These are phyloP conservation scores for Neoboletus brunneissimus DNA, from an alignment of 768 basidiomycete species.

Conservation along the genomic window DNA sequence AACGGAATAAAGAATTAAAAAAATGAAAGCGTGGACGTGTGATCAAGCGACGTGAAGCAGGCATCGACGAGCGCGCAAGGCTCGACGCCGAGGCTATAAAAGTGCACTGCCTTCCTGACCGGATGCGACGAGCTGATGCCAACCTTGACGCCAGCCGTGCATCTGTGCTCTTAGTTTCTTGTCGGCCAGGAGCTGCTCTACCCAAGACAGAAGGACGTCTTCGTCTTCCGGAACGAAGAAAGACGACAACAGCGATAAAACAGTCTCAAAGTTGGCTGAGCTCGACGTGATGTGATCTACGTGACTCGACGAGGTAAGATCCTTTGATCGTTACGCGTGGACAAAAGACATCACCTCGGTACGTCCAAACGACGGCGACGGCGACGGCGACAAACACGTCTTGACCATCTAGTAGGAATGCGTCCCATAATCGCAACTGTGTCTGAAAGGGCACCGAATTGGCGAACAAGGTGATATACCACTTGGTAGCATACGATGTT, in stretches of 20 bases:
- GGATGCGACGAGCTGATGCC: slow-evolving; percentile 64
- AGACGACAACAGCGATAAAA: slow-evolving; percentile 86
- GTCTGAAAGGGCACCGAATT: slow-evolving; percentile 95
- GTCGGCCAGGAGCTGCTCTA: slow-evolving; percentile 55
- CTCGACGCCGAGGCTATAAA: slow-evolving; percentile 37
- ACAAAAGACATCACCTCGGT: slow-evolving; percentile 58
- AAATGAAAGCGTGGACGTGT: background rate
- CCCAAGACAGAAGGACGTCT: slow-evolving; percentile 77
- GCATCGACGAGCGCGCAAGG: background rate
- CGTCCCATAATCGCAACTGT: slow-evolving; percentile 94
- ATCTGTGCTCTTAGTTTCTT: slow-evolving; percentile 72
- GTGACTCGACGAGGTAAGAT: slow-evolving; percentile 2
- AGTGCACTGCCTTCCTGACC: slow-evolving; percentile 63
- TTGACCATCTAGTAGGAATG: slow-evolving; percentile 83
- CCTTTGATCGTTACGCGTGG: background rate
- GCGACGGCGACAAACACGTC: slow-evolving; percentile 86
- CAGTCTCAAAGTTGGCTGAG: slow-evolving; percentile 85
- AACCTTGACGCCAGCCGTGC: slow-evolving; percentile 73
- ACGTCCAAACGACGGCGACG: slow-evolving; percentile 87
- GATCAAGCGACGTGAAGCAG: slow-evolving; percentile 6
- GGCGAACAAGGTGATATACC: slow-evolving; percentile 98
- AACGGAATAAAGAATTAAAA: slow-evolving; percentile 21
- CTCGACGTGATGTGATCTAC: slow-evolving; percentile 80
- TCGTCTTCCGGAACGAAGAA: slow-evolving; percentile 95
- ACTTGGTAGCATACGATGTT: slow-evolving; percentile 95